Percentiles rank a stretch among this genome's conserved stretches.
Conservation (phyloP, 805 yeast species). For the Danielia reshetovae region DNA sequence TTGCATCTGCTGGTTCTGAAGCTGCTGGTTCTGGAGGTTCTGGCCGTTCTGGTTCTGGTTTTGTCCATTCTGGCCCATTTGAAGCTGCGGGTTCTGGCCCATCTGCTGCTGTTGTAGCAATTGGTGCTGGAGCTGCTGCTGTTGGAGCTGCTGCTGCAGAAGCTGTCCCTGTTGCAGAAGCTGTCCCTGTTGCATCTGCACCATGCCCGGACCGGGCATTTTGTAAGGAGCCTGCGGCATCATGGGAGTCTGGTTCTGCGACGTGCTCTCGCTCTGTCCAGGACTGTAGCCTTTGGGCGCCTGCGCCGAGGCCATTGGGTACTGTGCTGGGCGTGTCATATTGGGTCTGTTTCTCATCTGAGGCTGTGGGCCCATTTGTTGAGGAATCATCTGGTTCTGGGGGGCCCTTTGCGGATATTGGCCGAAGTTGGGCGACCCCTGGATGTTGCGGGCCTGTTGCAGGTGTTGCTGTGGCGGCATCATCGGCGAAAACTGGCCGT, state of each 20-base stretch:
- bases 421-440: constrained; percentile 10
- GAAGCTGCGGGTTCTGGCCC: constrained; percentile 4
- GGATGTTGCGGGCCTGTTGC: constrained; percentile 15
- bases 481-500: constrained; percentile 3
- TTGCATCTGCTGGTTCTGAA: constrained; percentile 2
- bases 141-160: constrained; percentile 4
- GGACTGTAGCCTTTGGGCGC: constrained; percentile 5
- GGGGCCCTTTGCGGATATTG: not conserved
- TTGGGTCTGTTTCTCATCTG: not conserved
- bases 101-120: constrained; percentile 1
- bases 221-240: not conserved
- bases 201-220: constrained; percentile 1
- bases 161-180: constrained; percentile 4
- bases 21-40: constrained; percentile 2
- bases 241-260: not conserved
- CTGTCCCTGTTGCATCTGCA: constrained; percentile 3
- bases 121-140: constrained; percentile 2
- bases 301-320: constrained; percentile 1
- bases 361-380: not conserved
- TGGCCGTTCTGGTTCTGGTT: constrained; percentile 5
- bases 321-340: not conserved
- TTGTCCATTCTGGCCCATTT: too few relatives aligned
- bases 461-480: constrained; percentile 5
- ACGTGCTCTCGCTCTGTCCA: not conserved
- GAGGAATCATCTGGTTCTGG: not conserved